A percentile compares a stretch with the other conserved stretches of the same genome.
Conservation (phyloP, 2,329 filamentous ascomycete genomes). For the Lanzia echinophila region DNA sequence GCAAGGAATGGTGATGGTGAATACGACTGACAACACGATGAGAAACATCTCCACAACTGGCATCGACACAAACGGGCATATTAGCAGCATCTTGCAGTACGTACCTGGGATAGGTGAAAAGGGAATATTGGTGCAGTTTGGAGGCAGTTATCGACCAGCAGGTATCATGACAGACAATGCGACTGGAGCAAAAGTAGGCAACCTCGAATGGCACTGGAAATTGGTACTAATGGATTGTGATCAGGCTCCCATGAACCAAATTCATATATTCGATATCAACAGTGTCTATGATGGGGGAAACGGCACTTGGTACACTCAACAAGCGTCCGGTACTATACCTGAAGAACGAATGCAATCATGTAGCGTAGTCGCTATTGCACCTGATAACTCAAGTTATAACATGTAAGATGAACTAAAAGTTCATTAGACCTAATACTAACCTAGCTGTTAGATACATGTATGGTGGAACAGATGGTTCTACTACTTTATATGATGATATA, state of each 20-base stretch:
- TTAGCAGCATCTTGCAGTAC: conserved; percentile 34
- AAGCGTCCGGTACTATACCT: conserved; percentile 36
- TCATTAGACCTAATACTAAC: conserved; percentile 7
- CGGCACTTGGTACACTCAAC: conserved; percentile 38
- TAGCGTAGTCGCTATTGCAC: conserved; percentile 34
- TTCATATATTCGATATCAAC: conserved; percentile 37
- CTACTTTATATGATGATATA: conserved; percentile 35
- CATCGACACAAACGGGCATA: conserved; percentile 30
- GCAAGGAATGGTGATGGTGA: conserved; percentile 35
- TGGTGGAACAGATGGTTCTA: conserved; percentile 37
- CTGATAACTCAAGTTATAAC: conserved; percentile 41
- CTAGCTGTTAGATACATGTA: conserved; percentile 35
- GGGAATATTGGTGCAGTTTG: conserved; percentile 35
- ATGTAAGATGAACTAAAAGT: conserved; percentile 24
- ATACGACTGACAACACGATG: conserved; percentile 31
- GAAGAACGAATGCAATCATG: conserved; percentile 39
- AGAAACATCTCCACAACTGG: conserved; percentile 34
- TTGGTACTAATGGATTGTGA: background rate
- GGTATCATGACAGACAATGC: background rate
- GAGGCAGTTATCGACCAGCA: conserved; percentile 24
- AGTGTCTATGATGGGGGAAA: conserved; percentile 23
- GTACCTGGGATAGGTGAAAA: conserved; percentile 31
- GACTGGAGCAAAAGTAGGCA: background rate
- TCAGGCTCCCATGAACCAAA: conserved; percentile 26
- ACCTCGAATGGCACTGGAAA: no score